A percentile compares a stretch with the other conserved stretches of the same genome.
These are phyloP conservation scores for Cicer cuneatum DNA, from an alignment of 306 rosid genomes.

Conservation along the genomic window DNA sequence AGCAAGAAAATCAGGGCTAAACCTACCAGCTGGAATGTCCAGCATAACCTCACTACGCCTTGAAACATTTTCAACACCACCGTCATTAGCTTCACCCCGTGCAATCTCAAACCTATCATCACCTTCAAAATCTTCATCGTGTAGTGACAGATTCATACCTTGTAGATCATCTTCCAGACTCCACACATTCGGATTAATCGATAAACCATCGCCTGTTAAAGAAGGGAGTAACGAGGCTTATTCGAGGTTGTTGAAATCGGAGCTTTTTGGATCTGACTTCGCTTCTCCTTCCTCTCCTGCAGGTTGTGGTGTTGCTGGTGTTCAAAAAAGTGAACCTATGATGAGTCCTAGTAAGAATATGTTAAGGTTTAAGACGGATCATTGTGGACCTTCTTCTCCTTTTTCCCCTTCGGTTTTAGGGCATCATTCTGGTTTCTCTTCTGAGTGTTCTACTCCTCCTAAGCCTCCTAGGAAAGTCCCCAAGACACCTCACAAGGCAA, in stretches of 20 bases:
- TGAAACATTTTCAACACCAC: slow-evolving; percentile 55
- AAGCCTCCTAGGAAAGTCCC: slow-evolving; percentile 97
- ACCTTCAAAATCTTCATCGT: slow-evolving; percentile 64
- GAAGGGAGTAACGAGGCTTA: slow-evolving; percentile 89
- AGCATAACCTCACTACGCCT: slow-evolving; percentile 66
- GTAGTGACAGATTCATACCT: slow-evolving; percentile 97
- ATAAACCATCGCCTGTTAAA: slow-evolving; percentile 81
- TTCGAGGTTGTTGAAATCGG: slow-evolving; percentile 72
- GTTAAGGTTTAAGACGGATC: slow-evolving; percentile 85
- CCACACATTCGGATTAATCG: slow-evolving; percentile 82
- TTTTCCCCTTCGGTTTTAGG: slow-evolving; percentile 79
- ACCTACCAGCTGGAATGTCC: slow-evolving; percentile 94
- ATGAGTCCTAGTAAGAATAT: slow-evolving; percentile 93
- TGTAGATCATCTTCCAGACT: slow-evolving; percentile 95
- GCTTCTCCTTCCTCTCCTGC: slow-evolving; percentile 63
- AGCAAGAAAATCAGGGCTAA: slow-evolving; percentile 60
- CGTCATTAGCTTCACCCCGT: slow-evolving; percentile 47
- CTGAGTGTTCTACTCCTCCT: slow-evolving; percentile 79
- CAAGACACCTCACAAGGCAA: slow-evolving; percentile 94
- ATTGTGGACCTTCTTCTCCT: slow-evolving; percentile 75
- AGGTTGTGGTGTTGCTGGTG: slow-evolving; percentile 55
- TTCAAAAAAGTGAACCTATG: slow-evolving; percentile 48
- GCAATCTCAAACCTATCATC: slow-evolving; percentile 65
- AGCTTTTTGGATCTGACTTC: slow-evolving; percentile 93
- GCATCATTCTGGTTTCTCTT: slow-evolving; percentile 55